phyloP scores from a whole-genome alignment of 2,329 filamentous ascomycete species.

The Talaromyces pinophilus region DNA sequence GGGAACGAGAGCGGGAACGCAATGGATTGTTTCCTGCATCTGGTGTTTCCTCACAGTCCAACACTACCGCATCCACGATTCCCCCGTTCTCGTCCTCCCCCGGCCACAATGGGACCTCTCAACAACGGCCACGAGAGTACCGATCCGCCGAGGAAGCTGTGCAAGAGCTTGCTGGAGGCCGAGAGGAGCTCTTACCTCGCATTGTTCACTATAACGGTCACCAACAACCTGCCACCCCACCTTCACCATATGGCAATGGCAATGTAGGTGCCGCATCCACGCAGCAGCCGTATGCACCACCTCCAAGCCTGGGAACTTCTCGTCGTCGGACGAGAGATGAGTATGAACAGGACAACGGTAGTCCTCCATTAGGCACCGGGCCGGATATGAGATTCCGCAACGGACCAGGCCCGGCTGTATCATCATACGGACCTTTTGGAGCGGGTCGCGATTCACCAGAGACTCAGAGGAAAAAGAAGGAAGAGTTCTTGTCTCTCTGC shows the following conservation, averaged over 20 bases:
- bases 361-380: constrained; percentile 77
- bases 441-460: constrained; percentile 82
- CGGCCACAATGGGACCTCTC: constrained; percentile 43
- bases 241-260: constrained; percentile 60
- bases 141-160: constrained; percentile 95
- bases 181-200: constrained; percentile 87
- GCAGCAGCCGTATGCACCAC: constrained; percentile 53
- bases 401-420: constrained; percentile 36
- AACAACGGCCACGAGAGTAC: constrained; percentile 76
- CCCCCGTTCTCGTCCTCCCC: constrained; percentile 76
- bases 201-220: constrained; percentile 94
- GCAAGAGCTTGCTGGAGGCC: constrained; percentile 83
- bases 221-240: constrained; percentile 62
- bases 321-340: constrained; percentile 81
- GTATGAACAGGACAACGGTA: constrained; percentile 85
- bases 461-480: constrained; percentile 80
- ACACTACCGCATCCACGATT: constrained; percentile 63
- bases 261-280: constrained; percentile 58
- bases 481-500: constrained; percentile 85
- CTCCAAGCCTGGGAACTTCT: constrained; percentile 34
- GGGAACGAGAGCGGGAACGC: constrained; percentile 41
- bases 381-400: constrained; percentile 52
- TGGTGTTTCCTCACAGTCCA: constrained; percentile 64
- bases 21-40: constrained; percentile 54
- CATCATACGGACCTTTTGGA: constrained; percentile 70